Conservation (phyloP, 495 filamentous ascomycete species). For the Hypoxylon perforatum region DNA sequence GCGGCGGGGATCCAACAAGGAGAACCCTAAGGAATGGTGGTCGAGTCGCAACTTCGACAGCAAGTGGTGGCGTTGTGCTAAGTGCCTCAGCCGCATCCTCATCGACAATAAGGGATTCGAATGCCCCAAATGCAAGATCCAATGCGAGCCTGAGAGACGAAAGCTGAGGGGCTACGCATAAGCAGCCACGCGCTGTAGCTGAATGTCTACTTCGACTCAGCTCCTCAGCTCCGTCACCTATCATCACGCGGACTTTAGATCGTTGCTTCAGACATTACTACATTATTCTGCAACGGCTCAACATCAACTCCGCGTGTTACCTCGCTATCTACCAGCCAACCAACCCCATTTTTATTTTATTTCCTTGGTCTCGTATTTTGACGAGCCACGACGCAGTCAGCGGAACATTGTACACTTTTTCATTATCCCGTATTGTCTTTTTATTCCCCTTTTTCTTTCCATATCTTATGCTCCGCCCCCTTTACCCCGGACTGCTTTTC, state of each 20-base stretch:
- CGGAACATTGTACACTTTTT: background rate
- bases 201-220: slow-evolving; percentile 16
- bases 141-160: slow-evolving; percentile 52
- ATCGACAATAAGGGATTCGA: slow-evolving; percentile 49
- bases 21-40: slow-evolving; percentile 33
- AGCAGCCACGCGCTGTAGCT: slow-evolving; percentile 19
- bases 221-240: background rate
- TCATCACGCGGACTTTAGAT: slow-evolving; percentile 7
- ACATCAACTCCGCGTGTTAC: slow-evolving; percentile 1
- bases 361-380: background rate
- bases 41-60: slow-evolving; percentile 44
- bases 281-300: background rate
- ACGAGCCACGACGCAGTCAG: background rate
- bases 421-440: slow-evolving; percentile 1
- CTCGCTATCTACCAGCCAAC: background rate
- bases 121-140: slow-evolving; percentile 53
- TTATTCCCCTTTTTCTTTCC: slow-evolving; percentile 3
- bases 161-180: slow-evolving; percentile 38
- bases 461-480: background rate
- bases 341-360: background rate
- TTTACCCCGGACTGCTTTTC: slow-evolving; percentile 27
- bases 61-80: slow-evolving; percentile 61
- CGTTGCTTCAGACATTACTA: background rate
- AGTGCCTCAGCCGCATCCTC: slow-evolving; percentile 54
- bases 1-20: slow-evolving; percentile 43